Base-by-base conservation (phyloP, 306 rosid species). In the Acacia acuminata region DNA sequence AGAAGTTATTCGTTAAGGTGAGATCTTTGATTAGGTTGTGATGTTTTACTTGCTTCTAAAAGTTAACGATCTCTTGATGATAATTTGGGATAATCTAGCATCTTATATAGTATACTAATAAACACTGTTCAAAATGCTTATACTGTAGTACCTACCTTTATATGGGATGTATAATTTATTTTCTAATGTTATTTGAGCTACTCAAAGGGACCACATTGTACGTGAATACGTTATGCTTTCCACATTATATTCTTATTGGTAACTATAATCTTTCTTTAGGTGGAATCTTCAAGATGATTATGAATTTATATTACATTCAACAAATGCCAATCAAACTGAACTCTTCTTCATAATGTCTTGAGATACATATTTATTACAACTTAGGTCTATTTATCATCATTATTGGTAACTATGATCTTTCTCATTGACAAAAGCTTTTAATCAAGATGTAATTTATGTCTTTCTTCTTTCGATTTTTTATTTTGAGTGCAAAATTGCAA, bases 31-130 rank as follows among this genome's bases (percentile, higher is more conserved):
- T 72, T 55, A 71, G 22, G 7, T 1, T 56, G 36, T 81, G 30
- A 24, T 67, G 74, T 77, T 77, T 81, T 71, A 30, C 38, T 65
- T 77, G 44, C 56, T 58, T 51, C 73, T 15, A 24, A 9, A 15
- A 6, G 51, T 2, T 24, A 47, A 48, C 36, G 56, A 19, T n/a
- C 80, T 58, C 13, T 32, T 12, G 19, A 10, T 76, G 73, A 64
- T 32, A 79, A 12, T 81, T 65, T 77, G n/a, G 75, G 80, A 43
- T 77, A 64, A 72, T 63, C 69, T 32, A 34, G 74, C 75, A 66
- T 77, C 66, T 20, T 34, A 45, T 43, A 43, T 44, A 2, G 36
- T 73, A 38, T 45, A 70, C 63, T 48, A 19, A 68, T 75, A 65
- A 58, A 63, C n/a, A 40, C 44, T 19, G 30, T 61, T 25, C 47